Conservation (phyloP, 1,284 basidiomycete genomes). For the Bjerkandera adusta region DNA sequence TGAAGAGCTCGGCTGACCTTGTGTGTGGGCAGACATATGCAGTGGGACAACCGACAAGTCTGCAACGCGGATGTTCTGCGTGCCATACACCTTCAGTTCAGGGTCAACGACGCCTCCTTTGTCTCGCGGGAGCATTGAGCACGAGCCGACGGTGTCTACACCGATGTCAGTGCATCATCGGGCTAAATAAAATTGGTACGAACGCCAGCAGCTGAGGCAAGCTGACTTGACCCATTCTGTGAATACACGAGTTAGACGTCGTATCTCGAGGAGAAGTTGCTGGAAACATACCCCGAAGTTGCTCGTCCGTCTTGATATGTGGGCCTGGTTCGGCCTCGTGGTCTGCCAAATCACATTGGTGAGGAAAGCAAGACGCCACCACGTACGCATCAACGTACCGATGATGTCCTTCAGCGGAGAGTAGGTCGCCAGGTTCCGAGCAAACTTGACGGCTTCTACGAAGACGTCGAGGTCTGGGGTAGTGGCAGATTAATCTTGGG, state of each 20-base stretch:
- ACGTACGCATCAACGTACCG: slow-evolving; percentile 13
- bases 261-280: background rate
- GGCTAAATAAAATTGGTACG: slow-evolving; percentile 9
- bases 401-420: slow-evolving; percentile 43
- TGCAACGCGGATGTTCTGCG: slow-evolving; percentile 35
- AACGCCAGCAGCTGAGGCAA: slow-evolving; percentile 28
- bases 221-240: slow-evolving; percentile 27
- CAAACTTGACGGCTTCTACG: slow-evolving; percentile 50
- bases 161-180: background rate
- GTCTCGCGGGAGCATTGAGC: slow-evolving; percentile 29
- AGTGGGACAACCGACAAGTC: slow-evolving; percentile 32
- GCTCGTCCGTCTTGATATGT: slow-evolving; percentile 20
- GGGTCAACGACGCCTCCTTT: slow-evolving; percentile 29
- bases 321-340: slow-evolving; percentile 40
- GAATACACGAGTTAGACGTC: background rate
- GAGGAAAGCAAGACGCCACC: background rate
- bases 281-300: slow-evolving; percentile 20
- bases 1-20: slow-evolving; percentile 20
- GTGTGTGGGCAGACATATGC: slow-evolving; percentile 29
- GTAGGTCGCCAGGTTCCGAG: slow-evolving; percentile 37
- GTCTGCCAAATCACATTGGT: slow-evolving; percentile 5
- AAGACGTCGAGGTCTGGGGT: slow-evolving; percentile 38
- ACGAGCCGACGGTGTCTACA: slow-evolving; percentile 28
- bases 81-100: slow-evolving; percentile 33
- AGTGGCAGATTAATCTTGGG: too few species aligned